Base-by-base conservation (phyloP, 495 filamentous ascomycete species). In the Annulohypoxylon bovei region DNA sequence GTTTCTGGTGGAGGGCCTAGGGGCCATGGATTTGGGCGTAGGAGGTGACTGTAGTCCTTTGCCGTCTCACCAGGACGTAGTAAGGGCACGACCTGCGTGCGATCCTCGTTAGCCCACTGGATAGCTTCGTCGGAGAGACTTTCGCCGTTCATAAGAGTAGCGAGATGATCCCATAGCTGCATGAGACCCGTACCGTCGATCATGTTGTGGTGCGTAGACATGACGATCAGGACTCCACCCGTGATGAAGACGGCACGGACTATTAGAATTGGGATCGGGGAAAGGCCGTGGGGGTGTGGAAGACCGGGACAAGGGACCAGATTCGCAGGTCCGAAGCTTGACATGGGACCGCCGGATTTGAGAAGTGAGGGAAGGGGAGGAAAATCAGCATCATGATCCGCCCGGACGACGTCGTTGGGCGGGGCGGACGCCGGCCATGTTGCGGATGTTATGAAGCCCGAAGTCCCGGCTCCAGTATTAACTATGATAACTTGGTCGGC, bases 21-120 rank as follows among this genome's bases (percentile, higher is more conserved):
- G n/a, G 50, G 27, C 50, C 28, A 33, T 6, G 50, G 50, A 7
- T 18, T 23, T 7, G 28, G 50, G 6, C 50, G 50, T 8, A 54
- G 50, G 5, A 54, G 50, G 8, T 54, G 50, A 23, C 50, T 54
- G 30, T 35, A 23, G 50, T 54, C 25, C n/a, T 54, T 54, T 32
- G 18, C 30, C 7, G 50, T 4, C 50, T 54, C 50, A 7, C 4
- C 6, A 1, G 27, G 27, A 2, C 16, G 16, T 14, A 54, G 9
- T 33, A 54, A 28, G 7, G 50, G 50, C n/a, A 54, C 30, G 18
- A n/a, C 50, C 8, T n/a, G 28, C 50, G 50, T 14, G 14, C 50
- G 50, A 28, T 54, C 50, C 8, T 16, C 18, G 25, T 35, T 35
- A 6, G 30, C 28, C 30, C 27, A 33, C 20, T n/a, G 30, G n/a